Conservation (phyloP, 768 basidiomycete genomes). For the Podaxis mareebaensis region DNA sequence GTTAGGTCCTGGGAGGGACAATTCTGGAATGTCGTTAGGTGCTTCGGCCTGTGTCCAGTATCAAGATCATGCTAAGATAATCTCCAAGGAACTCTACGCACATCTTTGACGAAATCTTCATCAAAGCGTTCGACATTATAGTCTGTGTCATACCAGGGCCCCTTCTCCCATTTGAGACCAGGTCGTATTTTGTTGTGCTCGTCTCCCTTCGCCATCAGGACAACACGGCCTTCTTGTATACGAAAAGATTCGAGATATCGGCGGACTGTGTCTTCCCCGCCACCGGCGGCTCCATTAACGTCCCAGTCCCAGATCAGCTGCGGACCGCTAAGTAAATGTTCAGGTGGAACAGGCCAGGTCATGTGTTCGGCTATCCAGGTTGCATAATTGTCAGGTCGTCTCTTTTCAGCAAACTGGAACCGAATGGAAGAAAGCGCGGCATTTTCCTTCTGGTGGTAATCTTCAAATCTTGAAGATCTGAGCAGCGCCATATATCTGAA, state of each 20-base stretch:
- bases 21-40: constrained; percentile 62
- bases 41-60: constrained; percentile 52
- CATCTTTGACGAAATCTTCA: constrained; percentile 58
- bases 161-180: constrained; percentile 60
- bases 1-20: constrained; percentile 83
- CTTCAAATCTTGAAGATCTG: constrained; percentile 56
- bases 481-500: constrained; percentile 82
- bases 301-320: constrained; percentile 78
- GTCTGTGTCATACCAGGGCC: constrained; percentile 92
- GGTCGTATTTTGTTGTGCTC: constrained; percentile 53
- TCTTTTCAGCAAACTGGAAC: constrained; percentile 89
- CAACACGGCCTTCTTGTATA: constrained; percentile 62
- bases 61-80: not conserved
- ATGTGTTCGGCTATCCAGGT: constrained; percentile 73
- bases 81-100: constrained; percentile 23
- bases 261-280: constrained; percentile 51
- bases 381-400: constrained; percentile 77
- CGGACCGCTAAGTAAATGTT: constrained; percentile 71
- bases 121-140: constrained; percentile 78
- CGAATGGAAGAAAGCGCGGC: constrained; percentile 67
- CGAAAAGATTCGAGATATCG: constrained; percentile 62
- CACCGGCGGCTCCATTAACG: constrained; percentile 37
- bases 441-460: constrained; percentile 77
- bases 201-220: constrained; percentile 78
- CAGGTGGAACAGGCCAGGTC: constrained; percentile 79